Evolutionary conservation across 73 alveolate species (phyloP).

Genomic region (Urostyla sp.): DNA sequence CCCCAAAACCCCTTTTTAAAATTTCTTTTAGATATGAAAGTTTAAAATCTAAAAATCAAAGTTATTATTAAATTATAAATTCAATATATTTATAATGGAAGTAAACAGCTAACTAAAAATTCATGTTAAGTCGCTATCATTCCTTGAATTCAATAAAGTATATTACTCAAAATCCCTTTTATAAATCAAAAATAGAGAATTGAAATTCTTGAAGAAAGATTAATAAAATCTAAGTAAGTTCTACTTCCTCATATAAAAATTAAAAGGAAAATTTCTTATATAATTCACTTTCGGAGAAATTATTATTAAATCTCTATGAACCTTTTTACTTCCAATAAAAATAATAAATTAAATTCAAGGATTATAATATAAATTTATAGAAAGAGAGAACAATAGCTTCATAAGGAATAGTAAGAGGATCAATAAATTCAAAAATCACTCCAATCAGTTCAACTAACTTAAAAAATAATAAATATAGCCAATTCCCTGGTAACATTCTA

Average conservation of each 20-base stretch:
- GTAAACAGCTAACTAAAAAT: no score
- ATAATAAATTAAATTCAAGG: no score
- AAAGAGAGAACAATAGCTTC: conserved; percentile 16
- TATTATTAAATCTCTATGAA: no score
- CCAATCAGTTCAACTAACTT: not conserved
- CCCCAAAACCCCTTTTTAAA: no score
- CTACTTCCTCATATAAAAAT: not conserved
- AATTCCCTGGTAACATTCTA: conserved; percentile 25
- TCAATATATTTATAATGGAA: no score
- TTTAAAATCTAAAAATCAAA: no score
- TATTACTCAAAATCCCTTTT: not conserved
- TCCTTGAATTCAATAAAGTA: conserved; percentile 33
- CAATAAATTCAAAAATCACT: not conserved
- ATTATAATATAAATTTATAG: not conserved
- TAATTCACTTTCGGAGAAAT: no score
- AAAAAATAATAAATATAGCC: conserved; percentile 27
- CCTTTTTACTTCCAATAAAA: no score
- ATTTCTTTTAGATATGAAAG: no score
- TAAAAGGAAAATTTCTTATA: not conserved
- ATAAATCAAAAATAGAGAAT: not conserved
- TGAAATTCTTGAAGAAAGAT: conserved; percentile 43
- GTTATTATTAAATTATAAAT: no score
- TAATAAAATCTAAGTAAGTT: conserved; percentile 22
- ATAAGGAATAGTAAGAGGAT: not conserved
- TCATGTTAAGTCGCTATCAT: conserved; percentile 7